Base-by-base conservation (phyloP, 2,329 filamentous ascomycete species). In the Rhinocladiella mackenziei region DNA sequence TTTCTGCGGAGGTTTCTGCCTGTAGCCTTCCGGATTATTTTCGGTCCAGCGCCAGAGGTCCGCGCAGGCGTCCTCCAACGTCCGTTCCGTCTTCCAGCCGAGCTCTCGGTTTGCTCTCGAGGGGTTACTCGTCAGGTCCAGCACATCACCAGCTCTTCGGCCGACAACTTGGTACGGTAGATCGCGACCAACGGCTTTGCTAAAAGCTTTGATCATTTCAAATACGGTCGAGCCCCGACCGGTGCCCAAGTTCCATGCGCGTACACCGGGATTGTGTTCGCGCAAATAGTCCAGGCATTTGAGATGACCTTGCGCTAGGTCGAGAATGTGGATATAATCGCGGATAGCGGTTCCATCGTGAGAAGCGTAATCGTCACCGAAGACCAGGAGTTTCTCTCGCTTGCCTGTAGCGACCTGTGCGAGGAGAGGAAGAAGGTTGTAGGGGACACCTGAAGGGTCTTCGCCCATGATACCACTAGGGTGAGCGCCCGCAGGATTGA, bases 391-490 rank as follows among this genome's bases (percentile, higher is more conserved):
- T 75, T 96, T 96, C 62, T 94, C 86, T 55, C 91, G 80, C 64
- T 96, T 89, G 58, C 92, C 92, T 20, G 92, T 94, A 10, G 92
- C 92, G 32, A 98, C 92, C 73, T 97, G 89, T 43, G 91, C 92
- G 17, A 98, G 79, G 48, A 98, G 76, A 13, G 92, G 92, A 31
- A 98, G 80, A 53, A 98, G 76, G 73, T 98, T 98, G 77, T 88
- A 97, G 1, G 92, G 92, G 15, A 96, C 80, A 48, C 92, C 92
- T 65, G 94, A 84, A 33, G 92, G 92, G 68, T 98, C 92, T 73
- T 98, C 92, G 58, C 92, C 92, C 89, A 98, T 95, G 67, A 98
- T 81, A 45, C 92, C 94, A 60, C 81, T 91, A 35, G 94, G 92
- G 69, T 98, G 92, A 44, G 89, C 84, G 60, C 92, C 92, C 45